A percentile compares a stretch with the other conserved stretches of the same genome.
Conservation (phyloP, 2,329 filamentous ascomycete genomes). For the Pyrenophora graminea region DNA sequence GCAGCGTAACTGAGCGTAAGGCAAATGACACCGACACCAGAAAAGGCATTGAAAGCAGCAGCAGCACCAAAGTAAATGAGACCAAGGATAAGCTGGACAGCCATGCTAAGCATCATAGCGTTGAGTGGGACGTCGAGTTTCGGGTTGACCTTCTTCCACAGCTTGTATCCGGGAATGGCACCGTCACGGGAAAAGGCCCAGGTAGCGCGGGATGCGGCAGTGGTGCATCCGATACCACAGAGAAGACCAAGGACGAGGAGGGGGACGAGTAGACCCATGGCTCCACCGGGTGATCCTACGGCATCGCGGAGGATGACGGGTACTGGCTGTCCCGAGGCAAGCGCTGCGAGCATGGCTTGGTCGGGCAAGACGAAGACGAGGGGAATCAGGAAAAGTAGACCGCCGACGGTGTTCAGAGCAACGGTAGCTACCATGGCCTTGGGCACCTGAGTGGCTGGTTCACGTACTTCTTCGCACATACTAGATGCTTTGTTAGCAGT, state of each 20-base stretch:
- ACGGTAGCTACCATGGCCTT: slow-evolving; percentile 73
- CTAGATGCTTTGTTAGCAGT: slow-evolving; percentile 47
- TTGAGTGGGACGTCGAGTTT: slow-evolving; percentile 69
- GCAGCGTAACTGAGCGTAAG: slow-evolving; percentile 70
- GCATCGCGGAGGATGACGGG: slow-evolving; percentile 67
- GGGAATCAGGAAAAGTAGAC: slow-evolving; percentile 70
- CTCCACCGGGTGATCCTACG: slow-evolving; percentile 63
- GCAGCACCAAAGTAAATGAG: slow-evolving; percentile 71
- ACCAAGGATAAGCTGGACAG: slow-evolving; percentile 65
- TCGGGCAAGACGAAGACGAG: slow-evolving; percentile 72
- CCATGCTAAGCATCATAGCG: slow-evolving; percentile 73
- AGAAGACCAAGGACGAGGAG: slow-evolving; percentile 68
- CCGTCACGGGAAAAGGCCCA: slow-evolving; percentile 74
- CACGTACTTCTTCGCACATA: slow-evolving; percentile 74
- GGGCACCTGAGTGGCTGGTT: slow-evolving; percentile 69
- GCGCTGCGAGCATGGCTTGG: slow-evolving; percentile 58
- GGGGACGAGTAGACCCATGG: slow-evolving; percentile 66
- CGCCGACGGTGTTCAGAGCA: slow-evolving; percentile 67
- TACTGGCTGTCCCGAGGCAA: slow-evolving; percentile 64
- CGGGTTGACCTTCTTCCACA: slow-evolving; percentile 65
- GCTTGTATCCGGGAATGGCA: slow-evolving; percentile 65
- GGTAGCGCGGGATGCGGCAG: slow-evolving; percentile 67
- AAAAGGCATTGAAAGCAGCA: slow-evolving; percentile 74
- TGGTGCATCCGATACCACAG: slow-evolving; percentile 72
- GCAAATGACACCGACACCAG: slow-evolving; percentile 70